Evolutionary conservation across 371 early-diverging fungal genomes (phyloP).

Genomic region (Syncephalastrum sp.): DNA sequence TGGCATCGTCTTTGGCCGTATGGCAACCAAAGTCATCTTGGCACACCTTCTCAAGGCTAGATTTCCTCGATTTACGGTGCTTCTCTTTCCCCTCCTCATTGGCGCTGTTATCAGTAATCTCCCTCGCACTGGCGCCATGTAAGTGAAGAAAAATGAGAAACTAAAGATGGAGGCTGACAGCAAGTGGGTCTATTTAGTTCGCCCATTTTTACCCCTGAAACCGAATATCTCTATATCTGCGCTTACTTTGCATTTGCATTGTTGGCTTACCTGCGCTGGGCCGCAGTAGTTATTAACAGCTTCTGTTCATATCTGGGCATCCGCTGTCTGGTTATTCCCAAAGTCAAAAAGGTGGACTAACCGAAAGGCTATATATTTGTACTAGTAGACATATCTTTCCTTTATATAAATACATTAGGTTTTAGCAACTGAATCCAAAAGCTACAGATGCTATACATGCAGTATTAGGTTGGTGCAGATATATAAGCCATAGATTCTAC

Average conservation of each 20-base stretch:
- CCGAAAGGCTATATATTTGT: no score
- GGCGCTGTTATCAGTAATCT: slow-evolving; percentile 71
- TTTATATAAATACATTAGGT: no score
- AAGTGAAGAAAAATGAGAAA: slow-evolving; percentile 16
- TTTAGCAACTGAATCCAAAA: no score
- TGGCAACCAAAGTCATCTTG: slow-evolving; percentile 87
- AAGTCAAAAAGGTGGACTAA: slow-evolving; percentile 18
- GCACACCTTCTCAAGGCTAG: slow-evolving; percentile 81
- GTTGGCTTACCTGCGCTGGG: slow-evolving; percentile 85
- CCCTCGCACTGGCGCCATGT: slow-evolving; percentile 49
- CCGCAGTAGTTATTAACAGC: slow-evolving; percentile 78
- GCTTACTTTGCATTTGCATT: slow-evolving; percentile 70
- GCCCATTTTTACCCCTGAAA: slow-evolving; percentile 61
- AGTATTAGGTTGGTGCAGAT: no score
- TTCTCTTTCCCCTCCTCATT: slow-evolving; percentile 70
- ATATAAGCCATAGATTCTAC: no score
- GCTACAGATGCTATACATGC: no score
- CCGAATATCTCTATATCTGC: slow-evolving; percentile 73
- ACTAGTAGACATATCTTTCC: no score
- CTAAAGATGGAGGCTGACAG: neutral
- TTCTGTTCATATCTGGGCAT: slow-evolving; percentile 87
- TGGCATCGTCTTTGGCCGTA: slow-evolving; percentile 85
- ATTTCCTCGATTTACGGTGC: slow-evolving; percentile 77
- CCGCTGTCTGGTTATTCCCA: slow-evolving; percentile 77
- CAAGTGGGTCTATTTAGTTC: slow-evolving; percentile 37